Percentiles rank a stretch among this genome's conserved stretches.
Conservation (phyloP, 805 yeast genomes). For the Candida xiaguanensis region DNA sequence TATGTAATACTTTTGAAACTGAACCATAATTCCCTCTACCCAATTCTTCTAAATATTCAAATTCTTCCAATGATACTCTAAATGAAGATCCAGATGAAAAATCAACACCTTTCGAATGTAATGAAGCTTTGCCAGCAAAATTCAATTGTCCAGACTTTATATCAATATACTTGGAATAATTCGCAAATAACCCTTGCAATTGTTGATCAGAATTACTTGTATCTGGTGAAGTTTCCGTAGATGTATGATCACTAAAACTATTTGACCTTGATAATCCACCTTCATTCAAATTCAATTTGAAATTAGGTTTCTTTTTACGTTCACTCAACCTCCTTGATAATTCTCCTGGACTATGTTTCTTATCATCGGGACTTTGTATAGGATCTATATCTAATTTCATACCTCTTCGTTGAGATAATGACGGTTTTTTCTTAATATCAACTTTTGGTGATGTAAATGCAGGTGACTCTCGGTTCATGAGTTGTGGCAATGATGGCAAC, state of each 20-base stretch:
- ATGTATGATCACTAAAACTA: constrained; percentile 7
- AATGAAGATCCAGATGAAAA: constrained; percentile 86
- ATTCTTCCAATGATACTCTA: constrained; percentile 79
- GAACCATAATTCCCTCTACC: constrained; percentile 98
- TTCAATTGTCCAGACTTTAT: constrained; percentile 88
- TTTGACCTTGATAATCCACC: constrained; percentile 6
- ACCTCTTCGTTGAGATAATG: constrained; percentile 53
- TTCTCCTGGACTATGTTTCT: constrained; percentile 21
- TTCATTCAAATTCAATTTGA: constrained; percentile 29
- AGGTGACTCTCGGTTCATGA: too few species aligned
- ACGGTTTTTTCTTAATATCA: constrained; percentile 32
- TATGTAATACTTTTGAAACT: constrained; percentile 87
- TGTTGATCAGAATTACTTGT: constrained; percentile 18
- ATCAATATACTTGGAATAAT: constrained; percentile 84
- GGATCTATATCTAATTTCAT: constrained; percentile 43
- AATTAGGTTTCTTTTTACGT: constrained; percentile 37
- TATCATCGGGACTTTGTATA: constrained; percentile 12
- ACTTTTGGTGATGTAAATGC: background rate
- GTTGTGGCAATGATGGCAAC: constrained; percentile 17
- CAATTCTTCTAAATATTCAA: constrained; percentile 77
- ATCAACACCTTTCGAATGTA: constrained; percentile 89
- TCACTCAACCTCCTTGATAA: constrained; percentile 35
- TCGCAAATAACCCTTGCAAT: constrained; percentile 67
- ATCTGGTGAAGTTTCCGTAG: constrained; percentile 5
- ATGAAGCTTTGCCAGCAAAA: constrained; percentile 89